Evolutionary conservation across 257 asterid genomes (phyloP).

Genomic region (Jacaranda copaia): DNA sequence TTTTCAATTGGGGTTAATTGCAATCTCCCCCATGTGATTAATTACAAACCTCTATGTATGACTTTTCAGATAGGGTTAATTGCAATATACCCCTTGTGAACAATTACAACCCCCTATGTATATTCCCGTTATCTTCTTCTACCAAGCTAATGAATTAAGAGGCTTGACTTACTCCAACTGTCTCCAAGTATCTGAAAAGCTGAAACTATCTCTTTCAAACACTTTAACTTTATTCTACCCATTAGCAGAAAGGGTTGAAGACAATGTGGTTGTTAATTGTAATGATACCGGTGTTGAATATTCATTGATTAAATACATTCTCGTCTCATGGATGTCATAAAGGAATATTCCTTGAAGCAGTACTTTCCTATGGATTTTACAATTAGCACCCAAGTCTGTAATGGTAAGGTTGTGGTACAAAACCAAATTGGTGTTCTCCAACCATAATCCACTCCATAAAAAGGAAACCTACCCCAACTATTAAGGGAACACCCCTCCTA

Average conservation of each 20-base stretch:
- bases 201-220: constrained; percentile 36
- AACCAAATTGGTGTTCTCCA: constrained; percentile 51
- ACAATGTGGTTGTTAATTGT: constrained; percentile 25
- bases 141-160: constrained; percentile 14
- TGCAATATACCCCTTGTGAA: too few relatives aligned
- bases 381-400: too few relatives aligned
- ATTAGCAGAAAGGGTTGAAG: constrained; percentile 39
- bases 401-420: constrained; percentile 40
- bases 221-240: constrained; percentile 41
- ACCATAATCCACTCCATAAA: constrained; percentile 52
- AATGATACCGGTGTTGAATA: constrained; percentile 36
- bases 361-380: constrained; percentile 18
- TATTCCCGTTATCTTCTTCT: constrained; percentile 32
- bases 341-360: constrained; percentile 25
- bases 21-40: too few relatives aligned
- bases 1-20: too few relatives aligned
- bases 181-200: constrained; percentile 17
- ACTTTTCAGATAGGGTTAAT: too few relatives aligned
- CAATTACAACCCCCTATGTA: neutral
- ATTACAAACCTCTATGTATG: too few relatives aligned
- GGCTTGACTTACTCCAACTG: neutral
- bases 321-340: neutral
- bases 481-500: constrained; percentile 36
- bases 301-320: neutral
- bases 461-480: too few relatives aligned